Conservation (phyloP, 352 stramenopile genomes). For the Phytophthora nicotianae region DNA sequence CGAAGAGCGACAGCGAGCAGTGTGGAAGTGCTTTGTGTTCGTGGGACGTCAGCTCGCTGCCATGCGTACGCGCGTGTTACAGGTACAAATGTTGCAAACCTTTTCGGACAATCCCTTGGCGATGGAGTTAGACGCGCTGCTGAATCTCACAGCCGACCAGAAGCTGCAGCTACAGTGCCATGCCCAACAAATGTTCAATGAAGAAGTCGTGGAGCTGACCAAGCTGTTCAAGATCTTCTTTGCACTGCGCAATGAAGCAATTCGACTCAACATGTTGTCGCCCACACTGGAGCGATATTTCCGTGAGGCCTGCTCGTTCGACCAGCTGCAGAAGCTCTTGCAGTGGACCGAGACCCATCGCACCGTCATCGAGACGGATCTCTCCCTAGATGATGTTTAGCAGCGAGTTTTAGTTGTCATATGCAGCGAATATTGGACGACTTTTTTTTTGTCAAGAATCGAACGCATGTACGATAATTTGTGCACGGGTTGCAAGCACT, state of each 20-base stretch:
- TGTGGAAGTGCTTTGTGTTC: constrained; percentile 69
- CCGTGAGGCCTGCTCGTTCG: constrained; percentile 64
- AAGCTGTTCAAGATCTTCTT: constrained; percentile 87
- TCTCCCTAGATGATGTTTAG: constrained; percentile 41
- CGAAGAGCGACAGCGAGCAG: constrained; percentile 48
- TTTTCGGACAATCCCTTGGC: constrained; percentile 46
- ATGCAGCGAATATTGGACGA: constrained; percentile 24
- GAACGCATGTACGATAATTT: constrained; percentile 18
- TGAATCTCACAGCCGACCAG: constrained; percentile 65
- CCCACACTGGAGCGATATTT: constrained; percentile 76
- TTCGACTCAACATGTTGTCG: constrained; percentile 66
- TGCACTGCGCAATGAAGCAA: constrained; percentile 66
- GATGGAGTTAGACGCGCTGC: constrained; percentile 46
- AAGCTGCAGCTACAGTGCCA: constrained; percentile 69
- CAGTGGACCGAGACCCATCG: constrained; percentile 82
- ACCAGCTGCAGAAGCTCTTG: constrained; percentile 75
- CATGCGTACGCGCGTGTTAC: constrained; percentile 63
- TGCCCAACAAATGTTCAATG: constrained; percentile 62
- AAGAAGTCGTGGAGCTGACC: constrained; percentile 64
- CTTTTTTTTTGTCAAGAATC: constrained; percentile 31
- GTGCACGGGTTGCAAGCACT: constrained; percentile 2
- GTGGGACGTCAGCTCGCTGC: constrained; percentile 58
- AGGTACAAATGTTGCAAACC: constrained; percentile 66
- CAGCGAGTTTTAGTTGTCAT: constrained; percentile 26
- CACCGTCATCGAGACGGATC: constrained; percentile 51